Evolutionary conservation across 1,139 yeast species (phyloP).

Genomic region (Nakaseomyces uthaithaninus): DNA sequence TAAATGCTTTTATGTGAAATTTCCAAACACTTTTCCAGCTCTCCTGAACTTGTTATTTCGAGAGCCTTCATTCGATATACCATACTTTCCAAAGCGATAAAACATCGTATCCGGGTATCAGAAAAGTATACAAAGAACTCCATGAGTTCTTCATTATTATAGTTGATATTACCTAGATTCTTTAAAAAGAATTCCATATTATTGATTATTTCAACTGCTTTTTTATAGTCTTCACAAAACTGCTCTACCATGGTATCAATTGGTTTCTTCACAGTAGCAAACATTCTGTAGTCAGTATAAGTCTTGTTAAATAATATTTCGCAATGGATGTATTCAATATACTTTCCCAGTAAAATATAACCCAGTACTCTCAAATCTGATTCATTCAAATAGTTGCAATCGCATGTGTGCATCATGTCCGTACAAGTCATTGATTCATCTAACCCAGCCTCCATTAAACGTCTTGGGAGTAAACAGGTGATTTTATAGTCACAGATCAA

Average conservation of each 20-base stretch:
- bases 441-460: conserved; percentile 12
- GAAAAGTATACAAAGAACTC: conserved; percentile 8
- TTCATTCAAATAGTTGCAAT: conserved; percentile 4
- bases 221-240: conserved; percentile 6
- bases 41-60: conserved; percentile 4
- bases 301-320: conserved; percentile 11
- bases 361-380: conserved; percentile 8
- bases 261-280: conserved; percentile 7
- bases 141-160: background rate
- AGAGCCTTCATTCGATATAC: conserved; percentile 1
- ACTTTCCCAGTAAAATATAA: conserved; percentile 12
- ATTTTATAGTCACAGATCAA: conserved; percentile 8
- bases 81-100: conserved; percentile 4
- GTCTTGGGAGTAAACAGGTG: conserved; percentile 14
- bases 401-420: conserved; percentile 6
- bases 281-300: conserved; percentile 13
- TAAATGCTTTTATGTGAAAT: background rate
- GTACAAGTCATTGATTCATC: conserved; percentile 13
- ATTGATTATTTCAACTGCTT: conserved; percentile 2
- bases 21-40: conserved; percentile 1
- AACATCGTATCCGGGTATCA: conserved; percentile 5
- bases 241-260: conserved; percentile 7
- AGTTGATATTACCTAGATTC: conserved; percentile 1
- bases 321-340: conserved; percentile 8
- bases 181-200: conserved; percentile 3